Conservation (phyloP, 371 early-diverging fungal genomes). For the Lichtheimia ramosa region DNA sequence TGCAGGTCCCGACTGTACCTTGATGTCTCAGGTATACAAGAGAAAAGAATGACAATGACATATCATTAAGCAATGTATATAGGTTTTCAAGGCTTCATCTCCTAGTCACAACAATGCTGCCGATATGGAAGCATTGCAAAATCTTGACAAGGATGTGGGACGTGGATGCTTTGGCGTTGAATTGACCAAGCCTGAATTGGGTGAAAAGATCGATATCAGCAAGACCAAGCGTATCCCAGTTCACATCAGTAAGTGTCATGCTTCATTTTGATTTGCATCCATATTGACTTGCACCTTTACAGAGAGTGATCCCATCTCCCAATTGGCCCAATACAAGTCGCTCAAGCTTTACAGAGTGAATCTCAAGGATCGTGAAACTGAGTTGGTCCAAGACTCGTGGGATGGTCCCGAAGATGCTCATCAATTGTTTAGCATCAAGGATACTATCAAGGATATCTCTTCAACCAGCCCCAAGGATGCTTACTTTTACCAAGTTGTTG, state of each 20-base stretch:
- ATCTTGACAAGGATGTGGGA: slow-evolving; percentile 33
- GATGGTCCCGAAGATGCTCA: slow-evolving; percentile 22
- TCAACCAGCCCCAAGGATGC: slow-evolving; percentile 24
- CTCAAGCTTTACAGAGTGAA: slow-evolving; percentile 42
- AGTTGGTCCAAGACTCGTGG: slow-evolving; percentile 37
- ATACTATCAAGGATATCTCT: slow-evolving; percentile 29
- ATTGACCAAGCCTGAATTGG: slow-evolving; percentile 30
- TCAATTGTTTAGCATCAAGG: slow-evolving; percentile 43
- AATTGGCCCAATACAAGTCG: background rate
- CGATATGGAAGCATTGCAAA: slow-evolving; percentile 26
- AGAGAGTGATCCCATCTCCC: background rate
- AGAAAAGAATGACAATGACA: background rate
- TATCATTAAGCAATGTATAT: background rate
- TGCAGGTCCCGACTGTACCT: slow-evolving; percentile 45
- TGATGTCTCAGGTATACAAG: slow-evolving; percentile 52
- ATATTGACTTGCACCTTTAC: background rate
- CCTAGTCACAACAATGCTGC: slow-evolving; percentile 40
- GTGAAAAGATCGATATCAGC: slow-evolving; percentile 19
- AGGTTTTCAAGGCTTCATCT: slow-evolving; percentile 34
- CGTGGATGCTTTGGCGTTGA: slow-evolving; percentile 53
- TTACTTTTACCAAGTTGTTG: slow-evolving; percentile 45
- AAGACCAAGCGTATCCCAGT: slow-evolving; percentile 25
- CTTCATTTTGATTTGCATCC: background rate
- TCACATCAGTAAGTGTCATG: slow-evolving; percentile 24
- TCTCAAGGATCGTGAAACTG: slow-evolving; percentile 30